Evolutionary conservation across 2,329 filamentous ascomycete species (phyloP), one percentile per base, ranked within the genome.

Genomic region (Cladobotryum protrusum): DNA sequence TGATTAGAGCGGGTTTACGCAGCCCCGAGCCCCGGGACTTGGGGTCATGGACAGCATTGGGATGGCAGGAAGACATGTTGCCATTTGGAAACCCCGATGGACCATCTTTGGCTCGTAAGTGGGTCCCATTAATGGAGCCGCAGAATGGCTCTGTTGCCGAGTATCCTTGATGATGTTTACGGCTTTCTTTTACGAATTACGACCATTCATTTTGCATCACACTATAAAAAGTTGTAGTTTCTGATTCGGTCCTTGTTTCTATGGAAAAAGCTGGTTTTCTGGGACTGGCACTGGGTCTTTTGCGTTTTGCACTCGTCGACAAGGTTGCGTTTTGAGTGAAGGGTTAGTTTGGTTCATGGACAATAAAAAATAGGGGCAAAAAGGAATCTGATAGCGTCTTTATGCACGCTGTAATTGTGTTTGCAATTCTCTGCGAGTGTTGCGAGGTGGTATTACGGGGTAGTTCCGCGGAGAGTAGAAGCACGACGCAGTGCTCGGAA

Each of bases 51-150:
- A 71, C 71, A 47, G 66, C 68, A 1, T 60, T 78, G 35, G 75
- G 75, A 49, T 79, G 76, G 76, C 67, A 71, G 43, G 76, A 79
- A 59, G 68, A 72, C 52, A 57, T 69, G 32, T 43, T 66, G 13
- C 56, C 63, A 1, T 66, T 67, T 32, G 66, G 65, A 34, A 67
- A 67, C 19, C 63, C 65, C 17, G 72, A 75, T 45, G 65, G 67
- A n/a, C 70, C 72, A 19, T 60, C 64, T 42, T 64, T 77, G 24
- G 62, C 67, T 32, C 73, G 74, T 41, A 70, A 63, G 48, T 77
- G 74, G 74, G 59, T 68, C 40, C 73, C 73, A 3, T 59, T 71
- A 32, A 52, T 57, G 45, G 58, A 60, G 5, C 44, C 49, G 14
- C 60, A 59, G 43, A 58, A 54, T 36, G 55, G 47, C 8, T n/a